Percentiles rank a stretch among this genome's conserved stretches.
Evolutionary conservation across 495 filamentous ascomycete genomes (phyloP).

Genomic region (Aspergillus biplanus): DNA sequence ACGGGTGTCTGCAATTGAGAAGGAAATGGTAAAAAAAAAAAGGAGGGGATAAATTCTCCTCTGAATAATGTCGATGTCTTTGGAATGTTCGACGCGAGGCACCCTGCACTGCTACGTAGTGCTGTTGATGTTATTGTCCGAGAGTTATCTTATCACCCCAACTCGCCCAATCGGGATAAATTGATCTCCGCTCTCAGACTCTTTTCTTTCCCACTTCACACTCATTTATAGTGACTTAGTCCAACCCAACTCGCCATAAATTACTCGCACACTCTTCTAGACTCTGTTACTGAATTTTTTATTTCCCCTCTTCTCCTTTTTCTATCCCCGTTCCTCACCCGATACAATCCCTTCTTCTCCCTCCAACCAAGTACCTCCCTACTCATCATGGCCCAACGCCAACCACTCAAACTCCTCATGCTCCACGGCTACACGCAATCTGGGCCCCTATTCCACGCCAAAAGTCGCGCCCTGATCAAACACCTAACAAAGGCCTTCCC

Average conservation of each 20-base stretch:
- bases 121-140: not conserved
- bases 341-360: not conserved
- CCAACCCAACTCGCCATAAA: no score
- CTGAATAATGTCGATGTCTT: not conserved
- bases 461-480: conserved; percentile 86
- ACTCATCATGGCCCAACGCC: conserved; percentile 25
- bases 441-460: conserved; percentile 81
- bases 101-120: not conserved
- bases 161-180: conserved; percentile 7
- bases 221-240: not conserved
- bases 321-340: not conserved
- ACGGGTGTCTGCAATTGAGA: no score
- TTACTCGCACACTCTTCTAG: not conserved
- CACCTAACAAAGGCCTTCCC: conserved; percentile 73
- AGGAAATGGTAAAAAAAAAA: no score
- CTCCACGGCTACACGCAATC: conserved; percentile 86
- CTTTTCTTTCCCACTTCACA: not conserved
- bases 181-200: conserved; percentile 4
- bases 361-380: not conserved
- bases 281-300: not conserved
- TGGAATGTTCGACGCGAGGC: not conserved
- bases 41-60: no score
- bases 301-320: not conserved
- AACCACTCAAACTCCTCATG: conserved; percentile 59
- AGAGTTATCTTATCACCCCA: conserved; percentile 8